These are phyloP conservation scores for Tolypocladium guangdongense DNA, from an alignment of 2,329 filamentous ascomycete species.

Conservation along the genomic window DNA sequence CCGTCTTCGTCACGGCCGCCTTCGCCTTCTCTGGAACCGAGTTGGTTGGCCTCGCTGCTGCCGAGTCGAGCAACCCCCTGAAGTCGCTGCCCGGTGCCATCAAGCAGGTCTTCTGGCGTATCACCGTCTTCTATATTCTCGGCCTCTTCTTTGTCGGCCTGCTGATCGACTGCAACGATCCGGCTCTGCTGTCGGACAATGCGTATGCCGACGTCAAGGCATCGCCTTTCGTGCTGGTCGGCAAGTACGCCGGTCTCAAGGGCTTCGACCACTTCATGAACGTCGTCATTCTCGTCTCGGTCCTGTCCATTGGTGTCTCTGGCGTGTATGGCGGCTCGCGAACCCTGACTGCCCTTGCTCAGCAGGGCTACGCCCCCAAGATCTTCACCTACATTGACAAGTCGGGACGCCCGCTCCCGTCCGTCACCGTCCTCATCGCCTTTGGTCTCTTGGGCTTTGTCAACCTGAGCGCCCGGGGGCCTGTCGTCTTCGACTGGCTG, in stretches of 20 bases:
- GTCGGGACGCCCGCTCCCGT: conserved; percentile 35
- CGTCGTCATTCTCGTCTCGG: conserved; percentile 38
- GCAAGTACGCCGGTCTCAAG: conserved; percentile 31
- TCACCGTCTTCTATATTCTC: conserved; percentile 34
- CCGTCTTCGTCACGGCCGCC: conserved; percentile 56
- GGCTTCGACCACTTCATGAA: conserved; percentile 39
- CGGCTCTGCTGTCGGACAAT: conserved; percentile 24
- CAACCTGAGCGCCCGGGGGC: conserved; percentile 29
- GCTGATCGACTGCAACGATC: conserved; percentile 27
- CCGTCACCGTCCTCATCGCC: conserved; percentile 28
- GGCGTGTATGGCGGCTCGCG: conserved; percentile 41
- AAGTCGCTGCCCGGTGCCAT: conserved; percentile 64
- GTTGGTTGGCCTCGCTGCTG: conserved; percentile 55
- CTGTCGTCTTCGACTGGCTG: conserved; percentile 49
- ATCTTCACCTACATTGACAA: conserved; percentile 39
- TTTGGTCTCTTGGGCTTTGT: conserved; percentile 36
- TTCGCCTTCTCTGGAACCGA: conserved; percentile 58
- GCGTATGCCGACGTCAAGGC: conserved; percentile 20
- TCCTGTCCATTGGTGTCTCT: conserved; percentile 40
- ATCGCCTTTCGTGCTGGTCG: conserved; percentile 37
- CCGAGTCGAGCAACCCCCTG: conserved; percentile 53
- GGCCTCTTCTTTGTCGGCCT: conserved; percentile 34
- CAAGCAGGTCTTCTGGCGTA: conserved; percentile 53
- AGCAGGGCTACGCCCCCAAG: conserved; percentile 39
- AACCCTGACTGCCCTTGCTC: conserved; percentile 39